phyloP scores from a whole-genome alignment of 495 filamentous ascomycete species.

The Trichoderma asperelloides region DNA sequence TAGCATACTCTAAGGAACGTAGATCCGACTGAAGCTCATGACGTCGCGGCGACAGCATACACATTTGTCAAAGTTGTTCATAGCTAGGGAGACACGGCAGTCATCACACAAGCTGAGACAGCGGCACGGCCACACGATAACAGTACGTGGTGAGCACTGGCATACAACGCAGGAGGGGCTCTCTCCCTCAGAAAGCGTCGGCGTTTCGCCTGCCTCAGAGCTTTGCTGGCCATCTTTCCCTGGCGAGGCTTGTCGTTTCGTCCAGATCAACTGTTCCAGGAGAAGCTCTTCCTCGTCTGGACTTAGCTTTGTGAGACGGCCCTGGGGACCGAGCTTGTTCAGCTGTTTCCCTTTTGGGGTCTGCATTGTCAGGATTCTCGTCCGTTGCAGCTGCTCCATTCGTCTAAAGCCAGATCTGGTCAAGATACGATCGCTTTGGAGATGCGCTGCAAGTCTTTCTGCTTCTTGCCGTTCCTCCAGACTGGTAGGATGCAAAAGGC shows the following conservation, averaged over 20 bases:
- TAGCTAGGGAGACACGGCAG: slow-evolving; percentile 82
- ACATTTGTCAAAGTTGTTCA: slow-evolving; percentile 94
- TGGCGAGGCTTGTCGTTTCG: slow-evolving; percentile 33
- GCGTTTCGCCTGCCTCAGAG: slow-evolving; percentile 57
- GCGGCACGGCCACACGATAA: slow-evolving; percentile 94
- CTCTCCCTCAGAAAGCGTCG: slow-evolving; percentile 19
- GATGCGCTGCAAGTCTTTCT: slow-evolving; percentile 69
- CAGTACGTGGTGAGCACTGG: slow-evolving; percentile 74
- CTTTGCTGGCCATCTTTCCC: slow-evolving; percentile 12
- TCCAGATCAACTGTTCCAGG: slow-evolving; percentile 75
- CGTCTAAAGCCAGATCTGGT: slow-evolving; percentile 71
- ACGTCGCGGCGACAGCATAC: slow-evolving; percentile 87
- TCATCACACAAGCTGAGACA: slow-evolving; percentile 93
- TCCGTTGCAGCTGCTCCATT: slow-evolving; percentile 53
- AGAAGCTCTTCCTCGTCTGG: slow-evolving; percentile 69
- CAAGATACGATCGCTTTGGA: slow-evolving; percentile 58
- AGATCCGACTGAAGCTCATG: slow-evolving; percentile 78
- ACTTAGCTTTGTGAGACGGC: slow-evolving; percentile 27
- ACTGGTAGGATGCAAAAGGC: slow-evolving; percentile 74
- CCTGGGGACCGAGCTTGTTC: slow-evolving; percentile 16
- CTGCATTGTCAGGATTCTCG: slow-evolving; percentile 45
- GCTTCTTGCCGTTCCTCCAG: slow-evolving; percentile 74
- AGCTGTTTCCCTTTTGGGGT: slow-evolving; percentile 28
- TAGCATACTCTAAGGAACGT: slow-evolving; percentile 57
- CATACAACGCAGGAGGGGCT: slow-evolving; percentile 92